Evolutionary conservation across 805 yeast species (phyloP).

Genomic region (Metschnikowia proteae): DNA sequence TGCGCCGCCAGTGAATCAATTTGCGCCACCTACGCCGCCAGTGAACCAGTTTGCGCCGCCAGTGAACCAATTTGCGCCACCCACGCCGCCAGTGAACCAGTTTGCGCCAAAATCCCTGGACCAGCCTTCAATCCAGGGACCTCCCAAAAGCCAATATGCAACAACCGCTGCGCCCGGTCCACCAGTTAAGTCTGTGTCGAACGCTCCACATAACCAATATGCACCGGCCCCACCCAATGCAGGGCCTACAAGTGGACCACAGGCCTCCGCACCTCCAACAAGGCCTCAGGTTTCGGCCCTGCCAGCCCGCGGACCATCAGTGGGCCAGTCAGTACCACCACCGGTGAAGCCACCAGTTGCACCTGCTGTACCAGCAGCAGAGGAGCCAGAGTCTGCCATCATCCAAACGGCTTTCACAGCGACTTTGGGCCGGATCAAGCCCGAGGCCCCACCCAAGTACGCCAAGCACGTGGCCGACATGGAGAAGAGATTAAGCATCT

Average conservation of each 20-base stretch:
- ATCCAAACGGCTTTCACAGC: constrained; percentile 54
- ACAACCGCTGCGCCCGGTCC: constrained; percentile 14
- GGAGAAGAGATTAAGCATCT: constrained; percentile 71
- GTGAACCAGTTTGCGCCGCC: constrained; percentile 10
- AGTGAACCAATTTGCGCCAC: constrained; percentile 39
- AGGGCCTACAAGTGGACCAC: neutral
- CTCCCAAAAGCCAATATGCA: constrained; percentile 30
- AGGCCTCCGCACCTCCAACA: neutral
- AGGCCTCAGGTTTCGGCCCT: neutral
- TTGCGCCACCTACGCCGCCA: constrained; percentile 5
- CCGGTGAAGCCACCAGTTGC: constrained; percentile 16
- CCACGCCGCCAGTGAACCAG: constrained; percentile 5
- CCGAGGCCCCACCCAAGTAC: constrained; percentile 71
- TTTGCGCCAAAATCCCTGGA: neutral
- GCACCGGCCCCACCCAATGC: neutral
- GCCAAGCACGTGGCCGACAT: constrained; percentile 73
- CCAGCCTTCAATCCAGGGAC: neutral
- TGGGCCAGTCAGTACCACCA: constrained; percentile 18
- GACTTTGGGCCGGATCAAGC: constrained; percentile 60
- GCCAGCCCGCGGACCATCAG: constrained; percentile 17
- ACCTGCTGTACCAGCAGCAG: neutral
- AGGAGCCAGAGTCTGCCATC: constrained; percentile 15
- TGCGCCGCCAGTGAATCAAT: constrained; percentile 4
- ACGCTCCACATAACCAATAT: neutral
- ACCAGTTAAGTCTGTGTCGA: neutral